Percentiles rank a stretch among this genome's conserved stretches.
Evolutionary conservation across 257 asterid genomes (phyloP).

Genomic region (Eustoma russellianum): DNA sequence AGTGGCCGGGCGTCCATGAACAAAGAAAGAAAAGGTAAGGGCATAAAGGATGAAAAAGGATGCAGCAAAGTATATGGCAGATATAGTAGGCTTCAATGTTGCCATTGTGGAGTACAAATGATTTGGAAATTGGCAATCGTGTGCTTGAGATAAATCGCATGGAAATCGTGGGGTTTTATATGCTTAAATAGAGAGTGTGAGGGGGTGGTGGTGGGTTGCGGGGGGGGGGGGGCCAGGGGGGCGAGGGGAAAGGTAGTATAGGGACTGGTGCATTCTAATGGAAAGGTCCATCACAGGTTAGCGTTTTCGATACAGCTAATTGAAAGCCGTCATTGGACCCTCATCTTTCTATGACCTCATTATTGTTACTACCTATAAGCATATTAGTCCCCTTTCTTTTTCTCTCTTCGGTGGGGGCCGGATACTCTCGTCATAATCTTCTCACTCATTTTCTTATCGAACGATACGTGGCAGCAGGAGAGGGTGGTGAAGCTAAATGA

Average conservation of each 20-base stretch:
- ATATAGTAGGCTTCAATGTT: slow-evolving; percentile 1
- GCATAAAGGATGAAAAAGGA: slow-evolving; percentile 11
- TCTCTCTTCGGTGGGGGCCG: too few relatives aligned
- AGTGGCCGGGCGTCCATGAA: slow-evolving; percentile 53
- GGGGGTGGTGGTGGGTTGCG: not conserved
- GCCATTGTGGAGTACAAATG: slow-evolving; percentile 16
- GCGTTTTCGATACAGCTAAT: slow-evolving; percentile 53
- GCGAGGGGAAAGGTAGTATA: not conserved
- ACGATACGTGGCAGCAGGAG: too few relatives aligned
- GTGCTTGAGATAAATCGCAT: not conserved
- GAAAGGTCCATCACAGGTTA: slow-evolving; percentile 17
- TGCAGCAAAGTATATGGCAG: slow-evolving; percentile 13
- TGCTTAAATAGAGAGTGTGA: not conserved
- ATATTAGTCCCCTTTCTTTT: too few relatives aligned
- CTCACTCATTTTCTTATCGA: too few relatives aligned
- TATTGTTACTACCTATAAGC: too few relatives aligned
- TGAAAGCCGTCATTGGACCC: slow-evolving; percentile 59
- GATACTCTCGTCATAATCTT: too few relatives aligned
- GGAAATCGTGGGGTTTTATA: slow-evolving; percentile 18
- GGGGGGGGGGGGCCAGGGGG: too few relatives aligned
- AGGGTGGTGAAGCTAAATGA: too few relatives aligned
- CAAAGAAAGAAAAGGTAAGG: slow-evolving; percentile 16
- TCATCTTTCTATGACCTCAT: slow-evolving; percentile 1
- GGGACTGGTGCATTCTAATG: slow-evolving; percentile 20
- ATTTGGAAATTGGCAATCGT: slow-evolving; percentile 3